Evolutionary conservation across 2,329 filamentous ascomycete genomes (phyloP).

Genomic region (Fusarium papillatum): DNA sequence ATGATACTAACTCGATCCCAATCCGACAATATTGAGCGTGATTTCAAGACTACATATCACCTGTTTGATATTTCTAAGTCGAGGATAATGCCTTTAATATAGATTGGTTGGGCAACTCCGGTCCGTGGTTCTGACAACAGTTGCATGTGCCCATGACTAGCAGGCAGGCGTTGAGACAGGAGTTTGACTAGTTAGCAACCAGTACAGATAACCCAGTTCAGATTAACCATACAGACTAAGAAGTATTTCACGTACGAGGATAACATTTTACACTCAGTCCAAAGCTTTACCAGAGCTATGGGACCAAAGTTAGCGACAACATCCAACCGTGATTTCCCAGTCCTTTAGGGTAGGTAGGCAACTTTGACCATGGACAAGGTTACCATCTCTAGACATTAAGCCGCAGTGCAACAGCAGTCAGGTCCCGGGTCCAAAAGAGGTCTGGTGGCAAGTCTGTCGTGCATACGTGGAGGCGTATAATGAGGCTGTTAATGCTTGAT

Average conservation of each 20-base stretch:
- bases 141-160: background rate
- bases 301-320: background rate
- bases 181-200: background rate
- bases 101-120: background rate
- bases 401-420: slow-evolving; percentile 8
- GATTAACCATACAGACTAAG: background rate
- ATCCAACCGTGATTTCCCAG: background rate
- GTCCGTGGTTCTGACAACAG: background rate
- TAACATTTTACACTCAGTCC: no score
- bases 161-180: background rate
- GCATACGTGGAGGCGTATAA: slow-evolving; percentile 22
- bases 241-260: background rate
- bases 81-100: background rate
- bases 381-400: background rate
- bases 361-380: background rate
- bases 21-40: background rate
- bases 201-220: background rate
- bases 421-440: background rate
- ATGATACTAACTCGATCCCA: background rate
- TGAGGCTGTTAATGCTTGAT: slow-evolving; percentile 3
- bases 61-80: background rate
- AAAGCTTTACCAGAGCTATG: background rate
- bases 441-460: slow-evolving; percentile 13
- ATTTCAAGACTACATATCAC: background rate
- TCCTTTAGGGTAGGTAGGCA: slow-evolving; percentile 6